phyloP scores from a whole-genome alignment of 192 early-diverging fungal species.

The Coemansia sp. region DNA sequence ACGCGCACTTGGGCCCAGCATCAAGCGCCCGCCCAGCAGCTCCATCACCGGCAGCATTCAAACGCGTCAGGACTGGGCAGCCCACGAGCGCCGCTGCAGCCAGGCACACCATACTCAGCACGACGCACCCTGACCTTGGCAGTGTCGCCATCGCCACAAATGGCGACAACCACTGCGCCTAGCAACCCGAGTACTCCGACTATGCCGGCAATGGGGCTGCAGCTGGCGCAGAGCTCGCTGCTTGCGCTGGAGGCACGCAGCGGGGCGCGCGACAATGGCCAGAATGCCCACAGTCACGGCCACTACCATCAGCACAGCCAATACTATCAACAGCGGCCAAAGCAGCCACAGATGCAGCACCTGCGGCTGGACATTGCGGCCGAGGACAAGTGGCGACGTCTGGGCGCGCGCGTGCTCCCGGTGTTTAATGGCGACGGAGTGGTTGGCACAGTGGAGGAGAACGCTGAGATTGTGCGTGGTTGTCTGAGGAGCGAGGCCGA shows the following conservation, averaged over 20 bases:
- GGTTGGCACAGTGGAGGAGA: conserved; percentile 79
- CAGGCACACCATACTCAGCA: conserved; percentile 1
- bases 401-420: conserved; percentile 75
- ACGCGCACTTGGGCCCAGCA: conserved; percentile 11
- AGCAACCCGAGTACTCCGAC: conserved; percentile 12
- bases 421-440: conserved; percentile 86
- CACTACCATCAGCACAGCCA: neutral
- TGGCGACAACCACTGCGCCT: neutral
- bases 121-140: conserved; percentile 7
- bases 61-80: neutral
- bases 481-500: conserved; percentile 28
- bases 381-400: conserved; percentile 71
- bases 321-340: neutral
- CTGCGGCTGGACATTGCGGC: conserved; percentile 11
- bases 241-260: conserved; percentile 56
- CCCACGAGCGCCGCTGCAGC: neutral
- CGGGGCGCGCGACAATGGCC: conserved; percentile 40
- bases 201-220: neutral
- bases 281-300: neutral
- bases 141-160: neutral
- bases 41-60: conserved; percentile 1
- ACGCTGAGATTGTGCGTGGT: conserved; percentile 69
- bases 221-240: conserved; percentile 39
- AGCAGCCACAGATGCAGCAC: conserved; percentile 9
- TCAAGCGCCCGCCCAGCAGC: conserved; percentile 9